These are phyloP conservation scores for Fusarium sarcochroum DNA, from an alignment of 2,329 filamentous ascomycete genomes.

Conservation along the genomic window DNA sequence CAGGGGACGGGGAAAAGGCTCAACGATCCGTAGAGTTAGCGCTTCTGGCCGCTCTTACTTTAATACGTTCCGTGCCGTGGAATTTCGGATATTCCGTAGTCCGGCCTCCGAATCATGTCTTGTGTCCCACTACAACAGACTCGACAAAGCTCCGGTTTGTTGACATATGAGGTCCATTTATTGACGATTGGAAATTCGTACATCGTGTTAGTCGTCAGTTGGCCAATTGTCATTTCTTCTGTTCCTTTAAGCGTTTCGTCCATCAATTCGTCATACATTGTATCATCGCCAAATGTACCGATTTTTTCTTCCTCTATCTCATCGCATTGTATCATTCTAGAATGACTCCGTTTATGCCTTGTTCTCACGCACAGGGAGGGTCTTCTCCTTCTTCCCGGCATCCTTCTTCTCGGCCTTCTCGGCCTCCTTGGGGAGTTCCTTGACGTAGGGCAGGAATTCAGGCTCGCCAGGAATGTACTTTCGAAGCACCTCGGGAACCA, in stretches of 20 bases:
- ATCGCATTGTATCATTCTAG: constrained; percentile 5
- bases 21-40: constrained; percentile 23
- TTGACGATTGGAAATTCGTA: background rate
- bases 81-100: constrained; percentile 5
- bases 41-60: constrained; percentile 19
- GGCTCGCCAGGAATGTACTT: constrained; percentile 93
- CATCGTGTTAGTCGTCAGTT: too few relatives aligned
- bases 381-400: constrained; percentile 46
- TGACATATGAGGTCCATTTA: background rate
- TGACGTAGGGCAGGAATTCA: constrained; percentile 86
- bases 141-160: background rate
- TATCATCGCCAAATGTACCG: constrained; percentile 21
- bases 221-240: constrained; percentile 8
- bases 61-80: background rate
- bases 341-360: constrained; percentile 42
- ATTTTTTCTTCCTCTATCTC: constrained; percentile 42
- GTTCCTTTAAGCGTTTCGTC: constrained; percentile 11
- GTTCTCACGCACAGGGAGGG: constrained; percentile 47
- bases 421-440: constrained; percentile 83
- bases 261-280: constrained; percentile 31
- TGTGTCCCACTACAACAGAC: background rate
- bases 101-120: constrained; percentile 6
- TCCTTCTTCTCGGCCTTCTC: constrained; percentile 49
- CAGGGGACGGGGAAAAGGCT: constrained; percentile 35
- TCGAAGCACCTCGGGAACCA: constrained; percentile 84